A percentile compares a stretch with the other conserved stretches of the same genome.
These are phyloP conservation scores for Neurospora sp. DNA, from an alignment of 495 filamentous ascomycete species.

Conservation along the genomic window DNA sequence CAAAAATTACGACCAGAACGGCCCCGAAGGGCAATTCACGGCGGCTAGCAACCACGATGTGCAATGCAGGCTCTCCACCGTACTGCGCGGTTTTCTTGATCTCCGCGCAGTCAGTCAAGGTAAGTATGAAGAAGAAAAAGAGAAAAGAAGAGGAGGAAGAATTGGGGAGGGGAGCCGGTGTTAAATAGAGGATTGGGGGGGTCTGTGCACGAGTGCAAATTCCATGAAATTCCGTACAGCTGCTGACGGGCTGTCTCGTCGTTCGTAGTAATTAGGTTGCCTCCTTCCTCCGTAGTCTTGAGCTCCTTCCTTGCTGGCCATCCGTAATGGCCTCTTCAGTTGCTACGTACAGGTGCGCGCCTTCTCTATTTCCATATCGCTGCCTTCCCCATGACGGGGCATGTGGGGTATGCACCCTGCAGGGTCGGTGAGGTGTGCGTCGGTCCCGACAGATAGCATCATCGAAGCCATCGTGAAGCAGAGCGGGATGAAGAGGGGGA, in stretches of 20 bases:
- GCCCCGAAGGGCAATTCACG: background rate
- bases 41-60: background rate
- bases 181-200: background rate
- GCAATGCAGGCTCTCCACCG: background rate
- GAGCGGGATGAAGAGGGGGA: background rate
- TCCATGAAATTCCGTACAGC: background rate
- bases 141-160: background rate
- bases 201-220: background rate
- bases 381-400: background rate
- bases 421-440: background rate
- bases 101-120: background rate
- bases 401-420: background rate
- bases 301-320: background rate
- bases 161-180: background rate
- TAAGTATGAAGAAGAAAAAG: background rate
- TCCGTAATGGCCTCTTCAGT: background rate
- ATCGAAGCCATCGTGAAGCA: background rate
- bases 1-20: background rate
- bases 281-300: background rate
- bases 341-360: background rate
- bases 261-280: too few species aligned
- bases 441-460: background rate
- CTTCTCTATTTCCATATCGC: background rate
- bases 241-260: background rate
- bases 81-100: background rate